Evolutionary conservation across 1,139 yeast species (phyloP).

Genomic region (Kluyveromyces marxianus): DNA sequence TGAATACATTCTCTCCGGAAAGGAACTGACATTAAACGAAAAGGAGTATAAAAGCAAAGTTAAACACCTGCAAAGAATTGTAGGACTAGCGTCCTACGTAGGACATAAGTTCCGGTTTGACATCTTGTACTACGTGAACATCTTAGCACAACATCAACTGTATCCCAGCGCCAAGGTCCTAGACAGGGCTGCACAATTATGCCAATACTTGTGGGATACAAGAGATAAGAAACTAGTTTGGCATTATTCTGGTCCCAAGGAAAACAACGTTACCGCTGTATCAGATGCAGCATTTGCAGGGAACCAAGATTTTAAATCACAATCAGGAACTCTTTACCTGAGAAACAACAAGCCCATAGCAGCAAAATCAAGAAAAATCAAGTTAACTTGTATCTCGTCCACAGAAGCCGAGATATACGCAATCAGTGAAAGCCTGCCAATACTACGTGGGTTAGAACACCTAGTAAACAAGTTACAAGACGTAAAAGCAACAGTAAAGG

Average conservation of each 20-base stretch:
- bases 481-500: background rate
- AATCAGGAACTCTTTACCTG: background rate
- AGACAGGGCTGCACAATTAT: conserved; percentile 1
- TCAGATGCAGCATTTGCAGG: conserved; percentile 2
- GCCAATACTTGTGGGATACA: conserved; percentile 4
- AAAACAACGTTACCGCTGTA: background rate
- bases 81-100: conserved; percentile 10
- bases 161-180: background rate
- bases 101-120: conserved; percentile 9
- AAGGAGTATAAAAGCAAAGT: conserved; percentile 5
- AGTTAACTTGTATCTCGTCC: conserved; percentile 6
- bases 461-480: conserved; percentile 1
- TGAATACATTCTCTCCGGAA: background rate
- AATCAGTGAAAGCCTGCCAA: conserved; percentile 3
- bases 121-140: conserved; percentile 7
- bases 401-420: conserved; percentile 8
- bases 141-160: conserved; percentile 6
- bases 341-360: conserved; percentile 3
- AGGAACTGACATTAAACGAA: background rate
- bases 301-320: background rate
- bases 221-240: conserved; percentile 1
- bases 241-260: background rate
- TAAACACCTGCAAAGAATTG: conserved; percentile 6
- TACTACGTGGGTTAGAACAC: conserved; percentile 1
- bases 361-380: conserved; percentile 3